phyloP scores from a whole-genome alignment of 306 rosid genomes.

The Argentina anserina region DNA sequence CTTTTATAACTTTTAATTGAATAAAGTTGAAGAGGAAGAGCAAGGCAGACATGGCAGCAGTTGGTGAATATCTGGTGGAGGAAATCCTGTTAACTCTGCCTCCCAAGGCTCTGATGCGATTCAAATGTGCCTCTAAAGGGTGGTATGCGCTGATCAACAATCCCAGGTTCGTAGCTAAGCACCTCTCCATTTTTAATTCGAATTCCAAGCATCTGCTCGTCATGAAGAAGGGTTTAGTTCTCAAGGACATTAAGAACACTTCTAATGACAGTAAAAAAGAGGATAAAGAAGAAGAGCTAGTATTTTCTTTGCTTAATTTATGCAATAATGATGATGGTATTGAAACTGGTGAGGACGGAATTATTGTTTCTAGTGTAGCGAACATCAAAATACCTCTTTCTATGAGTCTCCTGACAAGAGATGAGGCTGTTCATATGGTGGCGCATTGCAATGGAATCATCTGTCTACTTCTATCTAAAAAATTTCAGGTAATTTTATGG shows the following conservation, averaged over 20 bases:
- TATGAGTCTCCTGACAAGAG: not conserved
- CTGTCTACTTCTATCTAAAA: not conserved
- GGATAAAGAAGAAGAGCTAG: not conserved
- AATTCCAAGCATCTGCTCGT: not conserved
- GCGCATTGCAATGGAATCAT: slow-evolving; percentile 13
- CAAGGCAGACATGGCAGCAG: not conserved
- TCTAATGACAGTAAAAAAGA: not conserved
- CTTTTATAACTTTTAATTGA: not conserved
- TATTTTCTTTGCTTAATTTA: not conserved
- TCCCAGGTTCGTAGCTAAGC: not conserved
- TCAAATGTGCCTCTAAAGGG: not conserved
- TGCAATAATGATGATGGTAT: not conserved
- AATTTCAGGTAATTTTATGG: not conserved
- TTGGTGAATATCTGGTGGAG: not conserved
- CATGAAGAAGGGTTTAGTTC: not conserved
- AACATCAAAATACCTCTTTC: not conserved
- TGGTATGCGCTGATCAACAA: slow-evolving; percentile 8
- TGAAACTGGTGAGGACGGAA: not conserved
- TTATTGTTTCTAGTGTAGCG: not conserved
- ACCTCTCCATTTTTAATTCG: not conserved
- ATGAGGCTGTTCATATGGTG: not conserved
- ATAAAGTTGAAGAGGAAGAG: not conserved
- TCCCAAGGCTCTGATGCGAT: slow-evolving; percentile 4
- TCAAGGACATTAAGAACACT: not conserved
- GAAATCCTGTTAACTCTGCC: not conserved